Percentiles rank a stretch among this genome's conserved stretches.
phyloP scores from a whole-genome alignment of 2,329 filamentous ascomycete genomes.

The Monascus ruber region DNA sequence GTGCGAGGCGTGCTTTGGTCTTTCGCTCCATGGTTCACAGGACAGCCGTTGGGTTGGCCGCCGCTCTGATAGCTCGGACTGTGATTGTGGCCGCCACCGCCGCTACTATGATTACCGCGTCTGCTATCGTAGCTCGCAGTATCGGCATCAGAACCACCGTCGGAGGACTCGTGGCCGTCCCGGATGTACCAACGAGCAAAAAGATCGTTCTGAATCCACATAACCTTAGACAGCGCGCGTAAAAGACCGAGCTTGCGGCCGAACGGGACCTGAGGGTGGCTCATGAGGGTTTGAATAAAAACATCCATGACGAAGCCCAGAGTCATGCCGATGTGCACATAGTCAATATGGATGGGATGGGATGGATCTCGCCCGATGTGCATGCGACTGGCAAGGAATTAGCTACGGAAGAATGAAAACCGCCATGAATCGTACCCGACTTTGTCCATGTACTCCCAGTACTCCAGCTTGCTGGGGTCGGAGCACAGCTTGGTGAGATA shows the following conservation, averaged over 20 bases:
- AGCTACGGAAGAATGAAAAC: not conserved
- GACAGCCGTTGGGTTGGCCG: no score
- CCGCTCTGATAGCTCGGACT: no score
- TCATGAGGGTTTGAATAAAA: conserved; percentile 62
- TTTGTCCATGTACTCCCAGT: conserved; percentile 70
- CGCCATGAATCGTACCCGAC: conserved; percentile 40
- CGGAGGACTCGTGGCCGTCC: conserved; percentile 47
- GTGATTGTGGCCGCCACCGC: no score
- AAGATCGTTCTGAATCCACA: conserved; percentile 73
- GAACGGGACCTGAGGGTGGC: conserved; percentile 51
- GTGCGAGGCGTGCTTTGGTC: no score
- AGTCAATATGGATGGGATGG: conserved; percentile 62
- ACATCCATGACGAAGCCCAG: conserved; percentile 63
- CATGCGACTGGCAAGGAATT: conserved; percentile 46
- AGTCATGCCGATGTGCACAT: conserved; percentile 58
- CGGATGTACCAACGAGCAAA: conserved; percentile 65
- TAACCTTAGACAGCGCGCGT: conserved; percentile 61
- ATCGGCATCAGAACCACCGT: conserved; percentile 4
- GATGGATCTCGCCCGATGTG: conserved; percentile 58
- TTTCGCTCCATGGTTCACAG: no score
- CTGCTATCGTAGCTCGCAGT: no score
- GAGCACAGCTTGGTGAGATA: conserved; percentile 61
- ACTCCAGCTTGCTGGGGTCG: conserved; percentile 58
- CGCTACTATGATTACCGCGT: no score
- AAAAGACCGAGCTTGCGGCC: conserved; percentile 57